Evolutionary conservation across 805 yeast species (phyloP).

Genomic region (Saccharomycopsis sp.): DNA sequence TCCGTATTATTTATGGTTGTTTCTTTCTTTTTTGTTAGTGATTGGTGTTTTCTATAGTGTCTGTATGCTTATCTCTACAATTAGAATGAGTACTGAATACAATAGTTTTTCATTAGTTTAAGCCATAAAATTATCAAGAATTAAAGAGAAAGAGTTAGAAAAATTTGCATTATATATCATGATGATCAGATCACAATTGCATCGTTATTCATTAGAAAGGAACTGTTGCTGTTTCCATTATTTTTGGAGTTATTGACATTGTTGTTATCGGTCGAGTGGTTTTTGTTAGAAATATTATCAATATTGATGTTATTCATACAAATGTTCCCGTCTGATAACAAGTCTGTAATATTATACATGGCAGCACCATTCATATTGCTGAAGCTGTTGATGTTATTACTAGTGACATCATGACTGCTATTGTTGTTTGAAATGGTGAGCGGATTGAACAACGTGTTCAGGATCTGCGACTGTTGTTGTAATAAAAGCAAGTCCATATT

Average conservation of each 20-base stretch:
- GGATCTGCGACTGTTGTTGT: neutral
- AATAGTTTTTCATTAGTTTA: neutral
- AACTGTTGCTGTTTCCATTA: neutral
- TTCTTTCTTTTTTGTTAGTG: neutral
- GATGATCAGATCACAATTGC: neutral
- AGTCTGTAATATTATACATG: neutral
- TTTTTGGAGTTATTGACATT: neutral
- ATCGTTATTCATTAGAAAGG: neutral
- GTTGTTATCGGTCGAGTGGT: neutral
- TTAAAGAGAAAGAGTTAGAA: neutral
- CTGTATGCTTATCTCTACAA: too few species aligned
- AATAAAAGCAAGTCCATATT: neutral
- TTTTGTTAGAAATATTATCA: neutral
- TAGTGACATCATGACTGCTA: neutral
- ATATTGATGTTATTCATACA: neutral
- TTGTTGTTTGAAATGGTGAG: neutral
- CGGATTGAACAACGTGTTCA: neutral
- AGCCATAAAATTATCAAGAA: neutral
- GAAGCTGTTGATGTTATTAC: neutral
- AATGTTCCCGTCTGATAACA: neutral
- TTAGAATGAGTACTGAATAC: too few species aligned
- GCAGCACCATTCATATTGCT: neutral
- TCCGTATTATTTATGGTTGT: neutral
- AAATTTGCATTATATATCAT: neutral
- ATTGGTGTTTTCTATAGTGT: neutral